Evolutionary conservation across 371 early-diverging fungal genomes (phyloP), one percentile per base, ranked within the genome.

Genomic region (Mucor circinelloides): DNA sequence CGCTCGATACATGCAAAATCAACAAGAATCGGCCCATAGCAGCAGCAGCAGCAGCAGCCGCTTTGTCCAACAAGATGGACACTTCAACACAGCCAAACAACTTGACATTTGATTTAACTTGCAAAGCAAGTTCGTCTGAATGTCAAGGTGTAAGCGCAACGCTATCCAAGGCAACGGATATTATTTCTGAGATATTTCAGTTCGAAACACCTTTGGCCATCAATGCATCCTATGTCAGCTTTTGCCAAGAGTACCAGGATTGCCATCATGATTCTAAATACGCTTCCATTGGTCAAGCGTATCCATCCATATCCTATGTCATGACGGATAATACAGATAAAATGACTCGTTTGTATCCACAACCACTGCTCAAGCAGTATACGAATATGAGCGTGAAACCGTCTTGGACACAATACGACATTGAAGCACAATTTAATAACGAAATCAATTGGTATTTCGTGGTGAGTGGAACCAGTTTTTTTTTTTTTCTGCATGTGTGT

Each of bases 311-410:
- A 54, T 82, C 82, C 13, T 79, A 79, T 55, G 42, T 78, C 3
- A 77, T 84, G 74, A 63, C 68, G 17, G 83, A 83, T 61, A 27
- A 44, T 19, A 70, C 75, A 15, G 81, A 82, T 52, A 74, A 77
- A 36, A 76, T 71, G 55, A 76, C 72, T 2, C 58, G 85, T 38
- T 80, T 89, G 70, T 90, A 90, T 67, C 89, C 92, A 30, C 92
- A 91, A 67, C 82, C 87, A 27, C 59, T 90, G 23, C 70, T 89
- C 12, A 90, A 90, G 64, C 90, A 91, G 50, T 76, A 80, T 19
- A 68, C 72, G 60, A 2, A 75, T 32, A 60, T 86, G 57, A 52
- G 60, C 46, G 32, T 69, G 0, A 58, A 67, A 13, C 79, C 80
- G 6, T 42, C 60, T 15, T 83, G 80, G 80, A 44, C 48, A 25